Evolutionary conservation across 768 basidiomycete species (phyloP), one percentile per base, ranked within the genome.

Genomic region (Pulveroboletus sp.): DNA sequence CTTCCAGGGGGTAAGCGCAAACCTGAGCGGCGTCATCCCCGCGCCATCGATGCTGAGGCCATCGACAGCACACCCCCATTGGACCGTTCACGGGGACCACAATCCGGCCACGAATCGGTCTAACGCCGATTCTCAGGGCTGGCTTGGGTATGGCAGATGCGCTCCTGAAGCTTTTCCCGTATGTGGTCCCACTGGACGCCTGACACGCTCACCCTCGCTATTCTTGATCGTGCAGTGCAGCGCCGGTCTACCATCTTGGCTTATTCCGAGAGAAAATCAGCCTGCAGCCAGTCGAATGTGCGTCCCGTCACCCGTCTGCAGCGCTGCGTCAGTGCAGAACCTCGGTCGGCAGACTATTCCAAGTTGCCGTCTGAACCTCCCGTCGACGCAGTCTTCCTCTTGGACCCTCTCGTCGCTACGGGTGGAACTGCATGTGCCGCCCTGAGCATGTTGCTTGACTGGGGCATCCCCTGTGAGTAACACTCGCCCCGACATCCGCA

Each of bases 141-240:
- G 95, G 95, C 6, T 71, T 94, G 55, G 92, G 93, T 15, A 94
- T 98, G 92, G 80, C 87, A 1, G 91, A 95, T 58, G 90, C 89
- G 18, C 69, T 96, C 71, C 71, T 94, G 53, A 80, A 80, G 46
- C 73, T 94, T 44, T 95, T 94, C 68, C 93, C 93, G 76, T 87
- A 74, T 35, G 89, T 76, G 13, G 39, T 37, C 43, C 39, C 26
- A 33, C 37, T 17, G 7, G 11, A 11, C 8, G 9, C 8, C 5
- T 6, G 33, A n/a, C 42, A 26, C 32, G 26, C 54, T 48, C 46
- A 52, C 21, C 24, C 10, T 39, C 11, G 17, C 39, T 37, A 17
- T 49, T 47, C 13, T n/a, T 32, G 47, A 36, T 26, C 6, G 37
- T 18, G 7, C 57, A 89, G 86, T n/a, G 66, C 76, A 24, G 88